These are phyloP conservation scores for Xylaria sp. DNA, from an alignment of 2,329 filamentous ascomycete species.

Conservation along the genomic window DNA sequence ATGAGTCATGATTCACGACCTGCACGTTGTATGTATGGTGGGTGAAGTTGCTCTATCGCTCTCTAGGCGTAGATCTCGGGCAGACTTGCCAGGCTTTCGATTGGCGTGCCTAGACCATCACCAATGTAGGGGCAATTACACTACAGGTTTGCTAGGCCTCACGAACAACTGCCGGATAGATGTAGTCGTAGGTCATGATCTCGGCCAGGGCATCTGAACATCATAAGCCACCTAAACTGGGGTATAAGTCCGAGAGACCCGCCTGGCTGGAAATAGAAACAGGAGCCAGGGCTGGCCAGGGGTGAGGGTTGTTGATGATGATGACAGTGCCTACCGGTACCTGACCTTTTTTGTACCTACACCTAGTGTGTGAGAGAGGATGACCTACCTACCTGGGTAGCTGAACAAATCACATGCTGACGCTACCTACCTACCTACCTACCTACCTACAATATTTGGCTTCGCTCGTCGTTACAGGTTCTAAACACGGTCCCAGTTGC, in stretches of 20 bases:
- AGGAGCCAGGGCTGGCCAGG: background rate
- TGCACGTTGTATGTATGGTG: slow-evolving; percentile 1
- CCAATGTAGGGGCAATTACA: background rate
- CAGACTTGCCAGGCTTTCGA: slow-evolving; percentile 2
- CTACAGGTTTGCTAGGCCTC: background rate
- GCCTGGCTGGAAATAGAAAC: slow-evolving; percentile 27
- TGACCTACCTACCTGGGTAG: no score
- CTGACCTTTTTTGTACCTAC: no score
- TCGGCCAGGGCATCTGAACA: slow-evolving; percentile 11
- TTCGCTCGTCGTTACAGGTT: slow-evolving; percentile 37
- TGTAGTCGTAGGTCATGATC: no score
- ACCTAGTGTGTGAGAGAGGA: no score
- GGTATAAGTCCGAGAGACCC: slow-evolving; percentile 24
- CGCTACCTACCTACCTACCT: no score
- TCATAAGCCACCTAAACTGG: slow-evolving; percentile 22
- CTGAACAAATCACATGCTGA: slow-evolving; percentile 7
- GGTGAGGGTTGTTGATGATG: no score
- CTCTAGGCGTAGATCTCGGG: slow-evolving; percentile 1
- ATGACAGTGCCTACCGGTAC: slow-evolving; percentile 5
- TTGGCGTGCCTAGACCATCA: background rate
- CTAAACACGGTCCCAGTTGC: slow-evolving; percentile 39
- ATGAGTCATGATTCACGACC: slow-evolving; percentile 7
- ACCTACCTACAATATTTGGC: slow-evolving; percentile 2
- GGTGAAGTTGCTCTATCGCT: slow-evolving; percentile 1
- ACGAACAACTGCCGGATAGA: slow-evolving; percentile 22